Evolutionary conservation across 768 basidiomycete genomes (phyloP), one percentile per base, ranked within the genome.

Genomic region (Psilocybe sp.): DNA sequence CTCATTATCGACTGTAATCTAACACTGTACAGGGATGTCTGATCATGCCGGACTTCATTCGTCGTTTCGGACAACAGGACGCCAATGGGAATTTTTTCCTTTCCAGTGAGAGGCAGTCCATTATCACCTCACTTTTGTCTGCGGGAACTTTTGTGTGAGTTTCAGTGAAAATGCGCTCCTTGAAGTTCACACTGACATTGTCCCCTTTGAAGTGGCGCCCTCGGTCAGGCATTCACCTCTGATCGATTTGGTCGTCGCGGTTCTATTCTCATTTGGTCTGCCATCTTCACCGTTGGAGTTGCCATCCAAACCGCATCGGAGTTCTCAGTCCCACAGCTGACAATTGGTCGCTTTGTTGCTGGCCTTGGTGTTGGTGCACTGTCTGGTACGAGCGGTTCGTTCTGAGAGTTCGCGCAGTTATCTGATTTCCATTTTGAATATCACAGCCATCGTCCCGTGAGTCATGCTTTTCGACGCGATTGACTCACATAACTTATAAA

Each of bases 311-410:
- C 87, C 3, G 85, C 72, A 14, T 84, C 88, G 0, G 69, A 69
- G 3, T 70, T 67, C 47, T 82, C 82, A 1, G 62, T 89, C 32
- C 79, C 64, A 1, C 89, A 90, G 60, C 75, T 92, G 35, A 82
- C 82, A 1, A 72, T 86, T 40, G 88, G 85, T n/a, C 80, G 85
- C 4, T 87, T 83, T 52, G 72, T 89, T 45, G 85, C 88, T 13
- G 89, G 89, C 40, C 70, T 91, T 7, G 89, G 88, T 16, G 88
- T 91, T 1, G 87, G 88, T 2, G 84, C 88, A 2, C 59, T 89
- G 43, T 89, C 80, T 52, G 82, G 84, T 82, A 57, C n/a, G 67
- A 50, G 40, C n/a, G 19, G 28, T 20, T 54, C 44, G 8, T 31
- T 14, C 1, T 15, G 2, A 36, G 6, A 13, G 4, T 35, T 13